Evolutionary conservation across 306 rosid genomes (phyloP).

Genomic region (Gynostemma pentaphyllum): DNA sequence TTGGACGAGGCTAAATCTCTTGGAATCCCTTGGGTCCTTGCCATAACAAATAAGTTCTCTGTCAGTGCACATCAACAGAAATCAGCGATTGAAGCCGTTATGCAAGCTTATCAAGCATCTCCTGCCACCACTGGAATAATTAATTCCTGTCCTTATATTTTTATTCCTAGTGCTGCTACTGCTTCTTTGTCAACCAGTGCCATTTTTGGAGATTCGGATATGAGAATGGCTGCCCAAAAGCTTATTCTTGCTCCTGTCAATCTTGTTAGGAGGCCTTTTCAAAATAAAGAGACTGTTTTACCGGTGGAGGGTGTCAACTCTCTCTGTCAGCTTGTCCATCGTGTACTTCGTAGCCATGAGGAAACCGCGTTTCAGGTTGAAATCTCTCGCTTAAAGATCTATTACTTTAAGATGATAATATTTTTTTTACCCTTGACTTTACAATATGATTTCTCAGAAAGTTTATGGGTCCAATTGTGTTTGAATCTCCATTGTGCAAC

Average conservation of each 20-base stretch:
- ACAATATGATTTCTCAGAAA: not conserved
- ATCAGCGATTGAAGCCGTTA: conserved; percentile 61
- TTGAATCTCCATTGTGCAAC: not conserved
- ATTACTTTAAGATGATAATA: not conserved
- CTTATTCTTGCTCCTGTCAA: conserved; percentile 59
- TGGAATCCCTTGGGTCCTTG: conserved; percentile 97
- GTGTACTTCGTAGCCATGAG: conserved; percentile 47
- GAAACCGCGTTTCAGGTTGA: conserved; percentile 79
- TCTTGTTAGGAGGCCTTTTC: conserved; percentile 66
- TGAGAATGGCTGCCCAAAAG: conserved; percentile 40
- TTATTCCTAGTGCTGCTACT: conserved; percentile 55
- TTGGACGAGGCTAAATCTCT: conserved; percentile 92
- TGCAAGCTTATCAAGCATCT: conserved; percentile 67
- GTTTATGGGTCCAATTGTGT: not conserved
- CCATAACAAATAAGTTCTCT: conserved; percentile 87
- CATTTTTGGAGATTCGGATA: conserved; percentile 31
- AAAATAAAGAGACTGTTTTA: conserved; percentile 62
- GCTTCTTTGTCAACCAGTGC: conserved; percentile 57
- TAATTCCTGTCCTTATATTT: conserved; percentile 75
- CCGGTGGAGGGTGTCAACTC: conserved; percentile 74
- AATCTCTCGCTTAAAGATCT: conserved; percentile 1
- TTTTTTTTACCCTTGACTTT: not conserved
- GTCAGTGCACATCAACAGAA: conserved; percentile 91
- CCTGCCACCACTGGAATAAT: conserved; percentile 53
- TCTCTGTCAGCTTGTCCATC: conserved; percentile 57